These are phyloP conservation scores for Talaromyces sp. DNA, from an alignment of 2,329 filamentous ascomycete species.

Conservation along the genomic window DNA sequence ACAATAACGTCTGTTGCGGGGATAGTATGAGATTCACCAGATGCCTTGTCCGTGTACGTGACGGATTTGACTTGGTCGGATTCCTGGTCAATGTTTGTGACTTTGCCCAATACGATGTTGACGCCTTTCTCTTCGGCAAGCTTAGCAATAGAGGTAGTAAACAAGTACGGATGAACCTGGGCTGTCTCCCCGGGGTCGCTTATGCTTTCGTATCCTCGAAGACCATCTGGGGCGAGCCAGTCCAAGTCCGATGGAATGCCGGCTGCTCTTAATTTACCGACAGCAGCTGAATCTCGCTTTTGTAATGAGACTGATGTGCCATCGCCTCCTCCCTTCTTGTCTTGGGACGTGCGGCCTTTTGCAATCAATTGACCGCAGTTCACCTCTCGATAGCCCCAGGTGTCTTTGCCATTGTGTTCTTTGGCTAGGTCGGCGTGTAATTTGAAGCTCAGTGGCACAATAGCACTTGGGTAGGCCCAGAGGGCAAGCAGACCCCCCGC, in stretches of 20 bases:
- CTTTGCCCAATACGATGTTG: slow-evolving; percentile 63
- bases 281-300: slow-evolving; percentile 51
- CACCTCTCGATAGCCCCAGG: slow-evolving; percentile 83
- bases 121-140: slow-evolving; percentile 68
- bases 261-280: slow-evolving; percentile 50
- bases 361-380: slow-evolving; percentile 66
- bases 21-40: slow-evolving; percentile 46
- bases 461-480: slow-evolving; percentile 82
- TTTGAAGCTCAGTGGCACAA: slow-evolving; percentile 80
- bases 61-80: slow-evolving; percentile 56
- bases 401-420: slow-evolving; percentile 70
- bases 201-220: slow-evolving; percentile 76
- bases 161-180: slow-evolving; percentile 88
- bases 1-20: slow-evolving; percentile 57
- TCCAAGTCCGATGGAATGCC: slow-evolving; percentile 73
- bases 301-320: slow-evolving; percentile 48
- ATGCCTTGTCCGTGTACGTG: slow-evolving; percentile 55
- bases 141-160: slow-evolving; percentile 77
- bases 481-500: slow-evolving; percentile 84
- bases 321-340: slow-evolving; percentile 24
- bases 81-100: slow-evolving; percentile 61
- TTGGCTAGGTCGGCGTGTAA: slow-evolving; percentile 80
- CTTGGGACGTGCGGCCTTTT: slow-evolving; percentile 38
- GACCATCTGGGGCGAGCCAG: slow-evolving; percentile 69
- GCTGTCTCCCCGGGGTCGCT: slow-evolving; percentile 75